Base-by-base conservation (phyloP, 1,284 basidiomycete species). In the Xerocomus nothofagi region DNA sequence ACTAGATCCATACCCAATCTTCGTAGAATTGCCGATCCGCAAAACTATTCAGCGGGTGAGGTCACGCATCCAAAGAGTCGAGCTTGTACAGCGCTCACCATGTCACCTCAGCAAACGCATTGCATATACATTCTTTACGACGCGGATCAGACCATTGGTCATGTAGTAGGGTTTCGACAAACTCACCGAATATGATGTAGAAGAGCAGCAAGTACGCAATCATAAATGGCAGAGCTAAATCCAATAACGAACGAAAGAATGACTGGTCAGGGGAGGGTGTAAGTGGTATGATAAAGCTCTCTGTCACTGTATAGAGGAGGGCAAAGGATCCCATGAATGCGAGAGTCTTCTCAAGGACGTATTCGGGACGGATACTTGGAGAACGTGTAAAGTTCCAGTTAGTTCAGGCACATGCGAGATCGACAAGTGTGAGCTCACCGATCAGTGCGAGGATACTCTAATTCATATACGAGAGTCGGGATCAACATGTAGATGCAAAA, bases 1-100 rank as follows among this genome's bases (percentile, higher is more conserved):
- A 27, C 11, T 10, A 21, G n/a, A 36, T 18, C 62, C 70, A 32
- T 64, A 84, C 81, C 91, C 93, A 98, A 67, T 98, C 95, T 70
- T 94, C 90, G 70, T 98, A 99, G 69, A 98, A 98, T 59, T 94
- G 90, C 36, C 96, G 80, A 67, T 99, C 96, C 23, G 93, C 93
- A 65, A 98, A 99, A 65, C 88, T 89, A 52, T 41, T 41, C 23
- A 15, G 11, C 1, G 20, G 27, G 23, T 67, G 12, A 70, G 61
- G 40, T 32, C 29, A 21, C 24, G 10, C 12, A 4, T 27, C 30
- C 14, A 3, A 30, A 34, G 21, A 33, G 26, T 12, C 32, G 14
- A 39, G 6, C n/a, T 18, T n/a, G 38, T 12, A 23, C 14, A 21
- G 32, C 14, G 70, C 85, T 65, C 60, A 66, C 87, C 84, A 88